Base-by-base conservation (phyloP, 2,329 filamentous ascomycete species). In the Xylogone sp. region DNA sequence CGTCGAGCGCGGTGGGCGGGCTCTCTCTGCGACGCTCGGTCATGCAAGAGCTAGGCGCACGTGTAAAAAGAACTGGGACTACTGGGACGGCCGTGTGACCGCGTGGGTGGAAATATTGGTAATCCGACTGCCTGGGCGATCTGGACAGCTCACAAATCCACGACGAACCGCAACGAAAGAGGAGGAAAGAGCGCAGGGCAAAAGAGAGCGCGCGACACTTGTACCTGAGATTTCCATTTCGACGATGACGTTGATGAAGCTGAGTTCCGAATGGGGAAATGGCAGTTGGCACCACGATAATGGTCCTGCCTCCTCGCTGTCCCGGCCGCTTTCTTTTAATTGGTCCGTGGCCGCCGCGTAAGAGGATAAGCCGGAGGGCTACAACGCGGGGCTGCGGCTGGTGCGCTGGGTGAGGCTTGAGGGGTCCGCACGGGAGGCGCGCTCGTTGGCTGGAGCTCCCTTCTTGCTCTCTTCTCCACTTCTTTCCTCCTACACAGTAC, bases 51-150 rank as follows among this genome's bases (percentile, higher is more conserved):
- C 8, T 16, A 39, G 47, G 54, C 57, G 58, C 59, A 60, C 59
- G 59, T 60, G 59, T 47, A 48, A 39, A 22, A 49, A 19, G 48
- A 47, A 60, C 55, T 59, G 58, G 59, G 58, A 27, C 24, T n/a
- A n/a, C n/a, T 27, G 5, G 10, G 10, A 27, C 24, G 24, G 34
- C 34, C 34, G 34, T 18, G 34, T 39, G 34, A 39, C 50, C 50
- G 50, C n/a, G 16, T 55, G 56, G 54, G 48, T 31, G 22, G 22
- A 52, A 52, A 54, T 31, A 52, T 48, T 42, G 48, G 54, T 47
- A 49, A 53, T 45, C 42, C 22, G 51, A 53, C 52, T 20, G 27
- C 21, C 2, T 16, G 18, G n/a, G 21, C 8, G 39, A 31, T 24
- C 46, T 24, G 21, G 34, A 39, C 34, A 7, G 34, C 8, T 13